A percentile compares a stretch with the other conserved stretches of the same genome.
Evolutionary conservation across 1,139 yeast species (phyloP).

Genomic region (Geotrichum reessii): DNA sequence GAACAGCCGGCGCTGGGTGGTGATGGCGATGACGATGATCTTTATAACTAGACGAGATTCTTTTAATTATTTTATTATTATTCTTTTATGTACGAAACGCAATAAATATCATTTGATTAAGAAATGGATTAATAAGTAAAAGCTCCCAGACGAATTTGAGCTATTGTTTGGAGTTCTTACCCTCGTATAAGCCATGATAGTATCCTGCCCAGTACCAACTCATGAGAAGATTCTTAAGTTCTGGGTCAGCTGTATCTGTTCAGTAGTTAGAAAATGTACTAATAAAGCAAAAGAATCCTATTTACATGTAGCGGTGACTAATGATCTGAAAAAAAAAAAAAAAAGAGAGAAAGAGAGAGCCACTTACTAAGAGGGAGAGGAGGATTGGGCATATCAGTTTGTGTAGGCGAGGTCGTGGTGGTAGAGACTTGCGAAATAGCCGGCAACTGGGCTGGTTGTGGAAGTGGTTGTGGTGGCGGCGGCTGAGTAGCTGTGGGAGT

Average conservation of each 20-base stretch:
- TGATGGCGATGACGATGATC: slow-evolving; percentile 90
- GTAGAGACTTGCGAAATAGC: too few relatives aligned
- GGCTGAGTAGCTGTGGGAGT: background rate
- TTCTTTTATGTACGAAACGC: background rate
- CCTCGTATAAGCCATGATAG: slow-evolving; percentile 30
- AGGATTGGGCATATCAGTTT: slow-evolving; percentile 3
- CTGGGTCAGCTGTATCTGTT: slow-evolving; percentile 23
- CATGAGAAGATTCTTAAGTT: slow-evolving; percentile 28
- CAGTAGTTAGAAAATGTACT: slow-evolving; percentile 18
- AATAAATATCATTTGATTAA: background rate
- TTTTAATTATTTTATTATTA: background rate
- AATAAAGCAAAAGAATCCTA: too few relatives aligned
- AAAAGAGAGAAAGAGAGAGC: too few relatives aligned
- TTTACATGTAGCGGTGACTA: too few relatives aligned
- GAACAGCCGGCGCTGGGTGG: slow-evolving; percentile 54
- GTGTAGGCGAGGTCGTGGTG: slow-evolving; percentile 4
- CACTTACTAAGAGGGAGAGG: background rate
- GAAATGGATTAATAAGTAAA: too few relatives aligned
- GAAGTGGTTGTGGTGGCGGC: background rate
- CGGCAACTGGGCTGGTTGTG: too few relatives aligned
- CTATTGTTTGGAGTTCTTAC: slow-evolving; percentile 10
- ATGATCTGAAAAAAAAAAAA: too few relatives aligned
- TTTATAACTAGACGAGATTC: slow-evolving; percentile 55
- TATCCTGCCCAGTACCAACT: slow-evolving; percentile 36
- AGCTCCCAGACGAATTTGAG: background rate